Conservation (phyloP, 495 filamentous ascomycete species). For the Xylaria palmicola region DNA sequence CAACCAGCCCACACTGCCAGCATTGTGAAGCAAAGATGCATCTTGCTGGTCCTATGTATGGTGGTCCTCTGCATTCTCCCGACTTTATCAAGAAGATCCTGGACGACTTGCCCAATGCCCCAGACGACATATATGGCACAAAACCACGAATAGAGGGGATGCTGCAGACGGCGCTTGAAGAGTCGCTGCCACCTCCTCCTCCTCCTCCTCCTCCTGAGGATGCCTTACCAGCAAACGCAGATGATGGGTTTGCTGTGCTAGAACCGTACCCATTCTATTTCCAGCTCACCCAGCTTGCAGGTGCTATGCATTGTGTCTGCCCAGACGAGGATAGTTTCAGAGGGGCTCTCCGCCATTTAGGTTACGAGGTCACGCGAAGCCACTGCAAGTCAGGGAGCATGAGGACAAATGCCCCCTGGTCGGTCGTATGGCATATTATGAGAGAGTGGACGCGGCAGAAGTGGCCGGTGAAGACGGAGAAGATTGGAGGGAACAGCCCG, state of each 20-base stretch:
- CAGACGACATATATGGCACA: conserved; percentile 70
- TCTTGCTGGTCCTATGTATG: conserved; percentile 91
- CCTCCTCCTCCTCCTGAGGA: conserved; percentile 24
- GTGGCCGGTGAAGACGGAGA: conserved; percentile 65
- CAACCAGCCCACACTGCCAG: conserved; percentile 58
- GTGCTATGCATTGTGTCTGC: conserved; percentile 72
- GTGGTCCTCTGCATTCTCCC: conserved; percentile 79
- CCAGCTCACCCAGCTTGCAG: conserved; percentile 66
- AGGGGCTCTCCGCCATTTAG: conserved; percentile 75
- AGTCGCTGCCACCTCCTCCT: conserved; percentile 42
- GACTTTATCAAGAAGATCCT: conserved; percentile 78
- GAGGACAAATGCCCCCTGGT: conserved; percentile 88
- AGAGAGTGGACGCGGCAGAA: conserved; percentile 83
- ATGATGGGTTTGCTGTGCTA: conserved; percentile 53
- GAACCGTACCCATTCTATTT: conserved; percentile 86
- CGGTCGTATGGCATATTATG: conserved; percentile 89
- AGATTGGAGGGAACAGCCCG: conserved; percentile 64
- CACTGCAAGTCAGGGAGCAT: conserved; percentile 87
- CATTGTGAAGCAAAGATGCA: conserved; percentile 89
- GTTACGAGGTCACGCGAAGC: conserved; percentile 77
- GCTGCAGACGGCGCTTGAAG: conserved; percentile 83
- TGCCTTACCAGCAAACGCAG: conserved; percentile 27
- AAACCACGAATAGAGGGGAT: conserved; percentile 82
- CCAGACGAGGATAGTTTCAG: conserved; percentile 69
- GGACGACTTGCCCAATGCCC: conserved; percentile 58